Percentiles rank a stretch among this genome's conserved stretches.
Evolutionary conservation across 2,329 filamentous ascomycete species (phyloP).

Genomic region (Aspergillus brunneoviolaceus): DNA sequence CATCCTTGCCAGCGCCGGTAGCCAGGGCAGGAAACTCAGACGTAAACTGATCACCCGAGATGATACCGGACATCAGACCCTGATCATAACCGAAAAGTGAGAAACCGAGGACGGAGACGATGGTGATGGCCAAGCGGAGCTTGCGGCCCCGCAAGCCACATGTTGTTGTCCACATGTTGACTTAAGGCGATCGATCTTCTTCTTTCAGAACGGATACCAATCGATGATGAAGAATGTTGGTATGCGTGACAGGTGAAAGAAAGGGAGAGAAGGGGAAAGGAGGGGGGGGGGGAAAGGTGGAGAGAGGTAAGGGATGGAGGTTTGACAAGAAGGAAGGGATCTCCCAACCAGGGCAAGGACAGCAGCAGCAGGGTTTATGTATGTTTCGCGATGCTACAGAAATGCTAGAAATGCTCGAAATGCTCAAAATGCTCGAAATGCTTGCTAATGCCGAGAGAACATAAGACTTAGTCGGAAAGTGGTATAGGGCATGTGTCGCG

Average conservation of each 20-base stretch:
- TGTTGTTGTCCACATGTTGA: slow-evolving; percentile 34
- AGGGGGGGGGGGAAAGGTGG: neutral
- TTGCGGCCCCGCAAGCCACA: slow-evolving; percentile 26
- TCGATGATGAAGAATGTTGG: no score
- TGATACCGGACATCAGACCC: slow-evolving; percentile 36
- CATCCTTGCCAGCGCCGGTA: slow-evolving; percentile 28
- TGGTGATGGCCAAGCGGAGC: slow-evolving; percentile 27
- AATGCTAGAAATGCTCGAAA: no score
- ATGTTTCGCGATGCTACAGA: neutral
- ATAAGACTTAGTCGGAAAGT: neutral
- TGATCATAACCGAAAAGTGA: slow-evolving; percentile 48
- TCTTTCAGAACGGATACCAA: neutral
- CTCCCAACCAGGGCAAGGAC: neutral
- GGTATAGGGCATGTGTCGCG: neutral
- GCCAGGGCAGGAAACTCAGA: slow-evolving; percentile 23
- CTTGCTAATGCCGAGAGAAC: neutral
- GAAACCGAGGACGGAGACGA: slow-evolving; percentile 50
- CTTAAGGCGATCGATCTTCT: neutral
- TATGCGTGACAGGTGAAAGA: neutral
- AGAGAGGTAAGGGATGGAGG: neutral
- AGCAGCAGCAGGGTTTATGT: neutral
- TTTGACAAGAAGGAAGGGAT: neutral
- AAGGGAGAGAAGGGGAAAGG: neutral
- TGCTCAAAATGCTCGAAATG: no score
- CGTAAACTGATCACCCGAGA: slow-evolving; percentile 28